A percentile compares a stretch with the other conserved stretches of the same genome.
Conservation (phyloP, 2,329 filamentous ascomycete species). For the Sporothrix curviconia region DNA sequence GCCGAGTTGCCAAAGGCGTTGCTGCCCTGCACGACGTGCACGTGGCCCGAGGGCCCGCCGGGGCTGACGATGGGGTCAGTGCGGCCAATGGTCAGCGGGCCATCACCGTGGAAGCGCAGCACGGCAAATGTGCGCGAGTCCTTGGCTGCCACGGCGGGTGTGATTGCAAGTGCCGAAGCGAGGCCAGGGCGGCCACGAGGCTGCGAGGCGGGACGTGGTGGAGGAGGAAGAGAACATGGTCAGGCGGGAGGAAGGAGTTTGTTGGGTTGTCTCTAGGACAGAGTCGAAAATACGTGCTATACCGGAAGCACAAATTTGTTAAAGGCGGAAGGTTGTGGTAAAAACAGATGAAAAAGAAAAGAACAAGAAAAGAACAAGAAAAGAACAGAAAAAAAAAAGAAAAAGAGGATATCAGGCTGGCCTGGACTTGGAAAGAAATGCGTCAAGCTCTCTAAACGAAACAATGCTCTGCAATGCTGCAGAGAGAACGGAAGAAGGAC, state of each 20-base stretch:
- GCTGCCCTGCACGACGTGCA: slow-evolving; percentile 66
- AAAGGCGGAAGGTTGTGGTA: background rate
- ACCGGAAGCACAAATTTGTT: background rate
- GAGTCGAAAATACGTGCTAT: background rate
- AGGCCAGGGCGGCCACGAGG: slow-evolving; percentile 29
- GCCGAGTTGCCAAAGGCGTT: slow-evolving; percentile 59
- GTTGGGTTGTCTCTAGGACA: background rate
- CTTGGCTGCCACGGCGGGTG: slow-evolving; percentile 34
- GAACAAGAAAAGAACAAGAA: background rate
- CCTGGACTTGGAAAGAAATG: background rate
- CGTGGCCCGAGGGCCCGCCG: slow-evolving; percentile 52
- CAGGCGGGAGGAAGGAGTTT: background rate
- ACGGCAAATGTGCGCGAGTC: slow-evolving; percentile 55
- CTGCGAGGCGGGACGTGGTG: slow-evolving; percentile 2
- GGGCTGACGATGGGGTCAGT: slow-evolving; percentile 64
- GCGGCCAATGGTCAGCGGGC: slow-evolving; percentile 53
- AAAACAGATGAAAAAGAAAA: background rate
- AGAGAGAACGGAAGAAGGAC: background rate
- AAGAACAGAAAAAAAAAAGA: background rate
- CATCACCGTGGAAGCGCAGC: slow-evolving; percentile 62
- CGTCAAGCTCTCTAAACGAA: background rate
- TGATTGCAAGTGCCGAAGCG: too few species aligned
- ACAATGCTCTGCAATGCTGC: too few species aligned
- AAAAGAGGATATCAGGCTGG: background rate
- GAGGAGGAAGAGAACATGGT: slow-evolving; percentile 7